Percentiles rank a stretch among this genome's conserved stretches.
These are phyloP conservation scores for Dipteronia sinensis DNA, from an alignment of 345 rosid species.

Conservation along the genomic window DNA sequence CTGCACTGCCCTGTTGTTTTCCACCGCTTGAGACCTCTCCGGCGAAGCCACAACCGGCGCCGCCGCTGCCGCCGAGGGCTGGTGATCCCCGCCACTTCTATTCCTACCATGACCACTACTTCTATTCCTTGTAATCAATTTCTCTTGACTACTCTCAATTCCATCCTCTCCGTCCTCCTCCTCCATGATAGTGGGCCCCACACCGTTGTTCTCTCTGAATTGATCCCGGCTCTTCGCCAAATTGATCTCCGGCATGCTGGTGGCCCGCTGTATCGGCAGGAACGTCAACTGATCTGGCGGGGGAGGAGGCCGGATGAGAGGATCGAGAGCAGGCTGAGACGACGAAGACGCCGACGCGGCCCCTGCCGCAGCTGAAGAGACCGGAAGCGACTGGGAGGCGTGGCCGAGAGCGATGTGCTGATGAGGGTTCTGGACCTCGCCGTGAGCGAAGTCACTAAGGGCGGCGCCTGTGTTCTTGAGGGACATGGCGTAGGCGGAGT, in stretches of 20 bases:
- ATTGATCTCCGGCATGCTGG: conserved; percentile 83
- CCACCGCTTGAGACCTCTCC: conserved; percentile 15
- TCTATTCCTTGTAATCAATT: conserved; percentile 55
- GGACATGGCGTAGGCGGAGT: conserved; percentile 74
- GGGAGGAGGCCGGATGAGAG: conserved; percentile 56
- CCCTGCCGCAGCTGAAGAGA: conserved; percentile 18
- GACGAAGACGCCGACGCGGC: not conserved
- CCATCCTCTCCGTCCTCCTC: conserved; percentile 57
- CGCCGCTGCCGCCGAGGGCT: conserved; percentile 12
- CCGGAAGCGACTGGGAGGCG: not conserved
- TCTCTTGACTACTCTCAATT: conserved; percentile 27
- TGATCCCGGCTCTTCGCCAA: conserved; percentile 41
- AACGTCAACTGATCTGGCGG: not conserved
- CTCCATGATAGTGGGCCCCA: conserved; percentile 52
- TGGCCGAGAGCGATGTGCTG: conserved; percentile 6
- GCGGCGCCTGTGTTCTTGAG: conserved; percentile 94
- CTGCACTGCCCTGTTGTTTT: conserved; percentile 16
- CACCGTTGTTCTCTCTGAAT: conserved; percentile 21
- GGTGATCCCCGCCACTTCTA: conserved; percentile 19
- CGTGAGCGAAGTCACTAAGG: conserved; percentile 80
- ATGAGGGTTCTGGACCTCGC: conserved; percentile 54
- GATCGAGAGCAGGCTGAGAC: conserved; percentile 11
- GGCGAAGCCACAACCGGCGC: not conserved
- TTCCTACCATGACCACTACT: conserved; percentile 41
- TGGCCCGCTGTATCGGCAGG: conserved; percentile 63